Evolutionary conservation across 2,329 filamentous ascomycete genomes (phyloP), one percentile per base, ranked within the genome.

Genomic region (Gyromitra esculenta): DNA sequence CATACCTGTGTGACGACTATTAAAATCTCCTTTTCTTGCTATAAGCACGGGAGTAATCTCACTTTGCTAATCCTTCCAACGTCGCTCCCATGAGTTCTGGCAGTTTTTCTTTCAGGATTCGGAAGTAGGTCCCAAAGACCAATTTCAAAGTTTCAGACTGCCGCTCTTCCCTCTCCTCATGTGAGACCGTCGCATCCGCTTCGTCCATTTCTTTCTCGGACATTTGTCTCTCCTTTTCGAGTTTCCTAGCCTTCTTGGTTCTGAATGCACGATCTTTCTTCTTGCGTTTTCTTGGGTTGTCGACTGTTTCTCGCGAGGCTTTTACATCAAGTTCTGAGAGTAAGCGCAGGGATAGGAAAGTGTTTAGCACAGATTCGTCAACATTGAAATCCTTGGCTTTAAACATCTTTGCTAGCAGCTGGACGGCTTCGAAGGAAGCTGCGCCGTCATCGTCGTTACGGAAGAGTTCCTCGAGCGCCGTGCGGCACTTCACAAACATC

Each of bases 131-230:
- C 15, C 92, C 92, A 82, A 99, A 99, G 9, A 99, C 96, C 75
- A 97, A 87, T 85, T 98, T 99, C 66, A 99, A 85, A 1, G 94
- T 97, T 84, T 99, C 96, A 4, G 93, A 92, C 84, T 99, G 96
- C 88, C 97, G 96, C 80, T 91, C 90, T 82, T 98, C 96, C 66
- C 93, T 89, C 83, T 97, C 94, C 83, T 99, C 95, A 81, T 97
- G 92, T 80, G 90, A 92, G 77, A 98, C 95, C 3, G 92, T 87
- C 1, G 96, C 96, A 83, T 98, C 94, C 0, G 96, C 95, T 81
- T 95, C 90, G 59, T 90, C 90, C 91, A 99, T 94, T 81, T 98
- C 95, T 83, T 97, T 97, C 80, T 96, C 92, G 1, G 97, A 88
- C 0, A 88, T 88, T 84, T 96, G 97, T 76, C 92, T 91, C 84